Evolutionary conservation across 768 basidiomycete species (phyloP), one percentile per base, ranked within the genome.

Genomic region (Rhizopogon vulgaris): DNA sequence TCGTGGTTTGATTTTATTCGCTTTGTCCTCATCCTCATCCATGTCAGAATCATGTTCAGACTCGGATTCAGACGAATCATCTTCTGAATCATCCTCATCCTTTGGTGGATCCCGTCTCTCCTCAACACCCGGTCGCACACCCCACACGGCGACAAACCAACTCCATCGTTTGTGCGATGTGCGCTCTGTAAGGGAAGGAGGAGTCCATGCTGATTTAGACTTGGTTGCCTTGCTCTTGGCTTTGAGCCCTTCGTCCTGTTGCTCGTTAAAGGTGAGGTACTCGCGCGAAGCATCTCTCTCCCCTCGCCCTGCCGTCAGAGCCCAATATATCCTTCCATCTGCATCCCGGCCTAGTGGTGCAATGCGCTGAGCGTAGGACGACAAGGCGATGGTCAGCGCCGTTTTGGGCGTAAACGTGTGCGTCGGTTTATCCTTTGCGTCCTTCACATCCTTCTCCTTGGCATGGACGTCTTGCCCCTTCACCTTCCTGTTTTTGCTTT

Each of bases 121-220:
- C 17, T 63, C 56, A 0, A 53, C 41, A 0, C 60, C 52, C 17
- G 82, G 80, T 54, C 69, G 76, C 65, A 67, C 78, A 1, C 88
- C 88, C 78, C 81, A 87, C 1, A 89, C 85, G 4, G 78, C 81
- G n/a, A 92, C 60, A 63, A 87, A 85, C 84, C 84, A 89, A 1
- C 80, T 73, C 88, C 89, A 92, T 30, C 78, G 74, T 52, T 64
- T 75, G 64, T 84, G 65, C 32, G 71, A 66, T 18, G 64, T 63
- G n/a, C 82, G 71, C n/a, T 83, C 79, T 12, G 79, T 78, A 28
- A 70, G 65, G 7, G 73, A 73, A 28, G 66, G 69, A 27, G 65
- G 71, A 60, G 69, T 77, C 59, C 64, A 76, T 55, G 49, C 67
- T 52, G 59, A 74, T 75, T 51, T 65, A 48, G 53, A 58, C 42